phyloP scores from a whole-genome alignment of 345 rosid species.

The Salix purpurea region DNA sequence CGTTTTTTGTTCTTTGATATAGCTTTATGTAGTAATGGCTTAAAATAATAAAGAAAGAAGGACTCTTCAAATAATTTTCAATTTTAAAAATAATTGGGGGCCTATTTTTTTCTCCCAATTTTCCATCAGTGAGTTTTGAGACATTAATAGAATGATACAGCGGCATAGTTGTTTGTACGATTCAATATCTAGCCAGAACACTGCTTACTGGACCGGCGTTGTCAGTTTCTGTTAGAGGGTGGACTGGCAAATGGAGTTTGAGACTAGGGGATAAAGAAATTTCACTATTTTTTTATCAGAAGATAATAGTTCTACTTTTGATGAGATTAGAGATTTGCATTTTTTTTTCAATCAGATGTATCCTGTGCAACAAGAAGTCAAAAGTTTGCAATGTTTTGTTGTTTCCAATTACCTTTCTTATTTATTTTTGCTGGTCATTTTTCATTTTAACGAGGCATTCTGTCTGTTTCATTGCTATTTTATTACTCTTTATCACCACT shows the following conservation, averaged over 20 bases:
- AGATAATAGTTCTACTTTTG: background rate
- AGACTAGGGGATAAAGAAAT: background rate
- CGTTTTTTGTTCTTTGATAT: background rate
- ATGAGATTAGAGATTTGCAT: background rate
- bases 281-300: background rate
- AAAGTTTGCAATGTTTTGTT: background rate
- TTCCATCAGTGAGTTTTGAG: background rate
- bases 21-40: background rate
- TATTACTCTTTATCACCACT: conserved; percentile 1
- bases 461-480: background rate
- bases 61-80: background rate
- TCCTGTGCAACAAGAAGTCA: background rate
- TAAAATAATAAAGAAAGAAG: background rate
- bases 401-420: background rate
- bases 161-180: too few relatives aligned
- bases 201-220: background rate
- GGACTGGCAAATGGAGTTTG: background rate
- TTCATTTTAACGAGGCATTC: background rate
- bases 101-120: background rate
- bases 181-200: background rate
- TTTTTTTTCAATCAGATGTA: background rate
- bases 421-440: background rate
- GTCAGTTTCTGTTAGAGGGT: background rate
- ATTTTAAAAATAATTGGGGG: background rate
- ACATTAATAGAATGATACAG: background rate